Evolutionary conservation across 176 grass and related monocot species (phyloP).

Genomic region (Oryza glumipatula): DNA sequence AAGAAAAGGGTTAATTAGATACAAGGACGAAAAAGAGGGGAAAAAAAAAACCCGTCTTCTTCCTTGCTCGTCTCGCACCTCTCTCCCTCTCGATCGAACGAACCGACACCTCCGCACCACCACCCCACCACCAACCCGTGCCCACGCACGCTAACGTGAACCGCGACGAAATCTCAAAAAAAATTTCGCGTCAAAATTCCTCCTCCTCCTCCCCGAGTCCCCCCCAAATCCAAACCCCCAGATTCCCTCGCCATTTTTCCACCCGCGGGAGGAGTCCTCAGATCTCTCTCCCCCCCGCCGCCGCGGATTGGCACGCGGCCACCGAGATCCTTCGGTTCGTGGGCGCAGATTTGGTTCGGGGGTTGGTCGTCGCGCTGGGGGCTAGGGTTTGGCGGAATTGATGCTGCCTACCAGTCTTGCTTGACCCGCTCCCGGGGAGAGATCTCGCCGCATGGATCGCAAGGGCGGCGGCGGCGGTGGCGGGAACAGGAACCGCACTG

Average conservation of each 20-base stretch:
- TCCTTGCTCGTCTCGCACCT: not conserved
- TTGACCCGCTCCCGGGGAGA: slow-evolving; percentile 40
- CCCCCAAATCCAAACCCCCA: slow-evolving; percentile 40
- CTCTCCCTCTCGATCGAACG: not conserved
- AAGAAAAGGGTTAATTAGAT: too few relatives aligned
- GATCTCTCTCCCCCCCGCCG: not conserved
- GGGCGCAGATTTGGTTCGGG: slow-evolving; percentile 10
- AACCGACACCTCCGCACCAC: slow-evolving; percentile 42
- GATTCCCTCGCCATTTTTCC: slow-evolving; percentile 41
- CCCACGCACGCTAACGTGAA: slow-evolving; percentile 32
- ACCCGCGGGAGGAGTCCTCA: not conserved
- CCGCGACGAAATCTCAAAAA: slow-evolving; percentile 37
- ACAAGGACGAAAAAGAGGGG: not conserved
- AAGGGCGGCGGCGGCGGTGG: slow-evolving; percentile 35
- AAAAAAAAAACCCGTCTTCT: slow-evolving; percentile 4
- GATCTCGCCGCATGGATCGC: slow-evolving; percentile 67
- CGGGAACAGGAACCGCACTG: slow-evolving; percentile 56
- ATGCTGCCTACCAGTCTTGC: slow-evolving; percentile 51
- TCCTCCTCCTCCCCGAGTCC: slow-evolving; percentile 14
- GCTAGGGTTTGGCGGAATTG: slow-evolving; percentile 36
- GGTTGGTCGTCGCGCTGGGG: not conserved
- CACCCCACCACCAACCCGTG: slow-evolving; percentile 12
- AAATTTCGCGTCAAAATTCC: slow-evolving; percentile 4
- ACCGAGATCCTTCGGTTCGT: not conserved
- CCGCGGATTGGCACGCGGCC: too few relatives aligned